Conservation (phyloP, 331 rosid genomes). For the Malus hybrid region DNA sequence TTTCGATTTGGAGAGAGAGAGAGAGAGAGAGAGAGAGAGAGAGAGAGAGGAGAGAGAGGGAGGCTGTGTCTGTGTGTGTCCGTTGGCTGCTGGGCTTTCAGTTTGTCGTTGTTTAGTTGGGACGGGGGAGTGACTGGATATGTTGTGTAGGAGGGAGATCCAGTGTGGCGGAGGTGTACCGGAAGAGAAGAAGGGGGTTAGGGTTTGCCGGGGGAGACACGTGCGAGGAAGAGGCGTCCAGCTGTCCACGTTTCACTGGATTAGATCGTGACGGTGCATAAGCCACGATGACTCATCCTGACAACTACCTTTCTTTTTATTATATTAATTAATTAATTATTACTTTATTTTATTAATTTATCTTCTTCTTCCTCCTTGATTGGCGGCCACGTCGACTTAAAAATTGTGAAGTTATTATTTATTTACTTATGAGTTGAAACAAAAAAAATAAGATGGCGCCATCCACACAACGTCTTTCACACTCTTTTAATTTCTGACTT, state of each 20-base stretch:
- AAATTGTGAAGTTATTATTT: background rate
- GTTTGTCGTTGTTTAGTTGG: background rate
- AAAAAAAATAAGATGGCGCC: too few relatives aligned
- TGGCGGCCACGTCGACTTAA: background rate
- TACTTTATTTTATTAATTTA: background rate
- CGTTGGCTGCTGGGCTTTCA: background rate
- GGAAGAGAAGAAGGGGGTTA: slow-evolving; percentile 20
- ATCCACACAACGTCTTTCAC: too few relatives aligned
- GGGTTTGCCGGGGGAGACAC: slow-evolving; percentile 44
- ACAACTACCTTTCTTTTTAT: slow-evolving; percentile 25
- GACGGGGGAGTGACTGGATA: background rate
- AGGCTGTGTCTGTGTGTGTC: background rate
- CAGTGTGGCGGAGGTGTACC: slow-evolving; percentile 31
- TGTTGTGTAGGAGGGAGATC: slow-evolving; percentile 5
- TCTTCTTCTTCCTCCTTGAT: background rate
- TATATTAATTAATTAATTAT: background rate
- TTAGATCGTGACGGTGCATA: slow-evolving; percentile 30
- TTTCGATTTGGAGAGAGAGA: background rate
- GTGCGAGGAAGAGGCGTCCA: slow-evolving; percentile 31
- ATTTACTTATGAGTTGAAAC: too few relatives aligned
- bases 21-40: background rate
- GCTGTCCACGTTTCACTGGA: slow-evolving; percentile 58
- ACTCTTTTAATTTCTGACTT: too few relatives aligned
- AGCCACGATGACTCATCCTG: slow-evolving; percentile 49
- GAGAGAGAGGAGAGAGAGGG: background rate